A percentile compares a stretch with the other conserved stretches of the same genome.
phyloP scores from a whole-genome alignment of 2,329 filamentous ascomycete genomes.

The Malbranchea zuffiana region DNA sequence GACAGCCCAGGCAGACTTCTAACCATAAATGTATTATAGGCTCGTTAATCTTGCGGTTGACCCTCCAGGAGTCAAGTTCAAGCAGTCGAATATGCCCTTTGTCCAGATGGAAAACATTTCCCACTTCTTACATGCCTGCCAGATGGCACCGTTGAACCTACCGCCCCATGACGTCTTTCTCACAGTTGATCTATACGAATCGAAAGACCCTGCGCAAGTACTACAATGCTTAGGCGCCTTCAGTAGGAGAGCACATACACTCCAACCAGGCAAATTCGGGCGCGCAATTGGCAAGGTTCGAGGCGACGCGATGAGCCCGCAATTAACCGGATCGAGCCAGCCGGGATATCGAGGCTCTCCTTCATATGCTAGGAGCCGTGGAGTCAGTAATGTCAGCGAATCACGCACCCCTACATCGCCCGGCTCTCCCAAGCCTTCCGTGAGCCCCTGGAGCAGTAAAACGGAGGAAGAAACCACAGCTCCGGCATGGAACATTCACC shows the following conservation, averaged over 20 bases:
- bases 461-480: conserved; percentile 68
- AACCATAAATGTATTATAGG: conserved; percentile 37
- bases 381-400: conserved; percentile 47
- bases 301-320: conserved; percentile 51
- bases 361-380: conserved; percentile 26
- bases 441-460: conserved; percentile 85
- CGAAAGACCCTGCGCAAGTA: conserved; percentile 92
- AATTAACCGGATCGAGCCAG: conserved; percentile 52
- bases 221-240: conserved; percentile 86
- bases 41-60: conserved; percentile 71
- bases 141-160: conserved; percentile 71
- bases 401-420: conserved; percentile 40
- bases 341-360: conserved; percentile 36
- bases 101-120: conserved; percentile 99
- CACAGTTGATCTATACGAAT: conserved; percentile 90
- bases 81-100: conserved; percentile 88
- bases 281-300: conserved; percentile 62
- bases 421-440: conserved; percentile 35
- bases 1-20: conserved; percentile 16
- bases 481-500: conserved; percentile 95
- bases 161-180: conserved; percentile 92
- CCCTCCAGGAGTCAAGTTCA: conserved; percentile 74
- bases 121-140: conserved; percentile 82
- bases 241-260: conserved; percentile 68
- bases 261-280: conserved; percentile 64